Percentiles rank a stretch among this genome's conserved stretches.
Evolutionary conservation across 2,329 filamentous ascomycete species (phyloP).

Genomic region (Pseudogymnoascus sp.): DNA sequence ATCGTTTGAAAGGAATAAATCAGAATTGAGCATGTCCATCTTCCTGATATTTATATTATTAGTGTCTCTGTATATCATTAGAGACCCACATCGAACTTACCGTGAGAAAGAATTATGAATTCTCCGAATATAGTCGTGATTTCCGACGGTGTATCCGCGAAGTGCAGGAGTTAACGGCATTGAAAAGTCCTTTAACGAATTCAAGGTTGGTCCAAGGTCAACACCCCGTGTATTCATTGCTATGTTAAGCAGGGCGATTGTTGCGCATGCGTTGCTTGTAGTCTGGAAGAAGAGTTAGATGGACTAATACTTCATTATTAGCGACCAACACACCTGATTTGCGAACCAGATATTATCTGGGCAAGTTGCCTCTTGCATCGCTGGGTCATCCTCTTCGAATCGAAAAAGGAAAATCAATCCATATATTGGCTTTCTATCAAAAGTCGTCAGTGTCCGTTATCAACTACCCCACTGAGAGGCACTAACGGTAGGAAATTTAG

Average conservation of each 20-base stretch:
- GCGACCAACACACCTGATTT: constrained; percentile 57
- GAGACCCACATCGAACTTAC: constrained; percentile 31
- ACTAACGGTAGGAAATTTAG: constrained; percentile 54
- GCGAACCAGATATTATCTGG: constrained; percentile 79
- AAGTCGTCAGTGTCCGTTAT: constrained; percentile 5
- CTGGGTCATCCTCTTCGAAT: constrained; percentile 47
- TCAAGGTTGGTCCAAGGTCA: constrained; percentile 60
- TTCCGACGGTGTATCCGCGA: constrained; percentile 66
- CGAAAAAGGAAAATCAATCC: constrained; percentile 86
- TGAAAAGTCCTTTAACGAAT: constrained; percentile 65
- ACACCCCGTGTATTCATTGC: constrained; percentile 70
- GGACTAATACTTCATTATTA: neutral
- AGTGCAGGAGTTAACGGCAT: constrained; percentile 57
- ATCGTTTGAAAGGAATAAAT: constrained; percentile 55
- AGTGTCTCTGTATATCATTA: neutral
- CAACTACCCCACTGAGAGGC: neutral
- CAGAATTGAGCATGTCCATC: constrained; percentile 65
- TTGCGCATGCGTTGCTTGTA: constrained; percentile 77
- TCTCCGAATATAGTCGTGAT: constrained; percentile 65
- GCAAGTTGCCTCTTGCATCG: constrained; percentile 45
- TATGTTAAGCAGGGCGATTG: constrained; percentile 87
- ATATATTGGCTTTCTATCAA: constrained; percentile 58
- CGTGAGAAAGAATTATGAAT: constrained; percentile 84
- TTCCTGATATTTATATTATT: constrained; percentile 38
- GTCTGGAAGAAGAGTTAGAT: constrained; percentile 41